Conservation (phyloP, 441 rosid genomes). For the Mallotus repandus region DNA sequence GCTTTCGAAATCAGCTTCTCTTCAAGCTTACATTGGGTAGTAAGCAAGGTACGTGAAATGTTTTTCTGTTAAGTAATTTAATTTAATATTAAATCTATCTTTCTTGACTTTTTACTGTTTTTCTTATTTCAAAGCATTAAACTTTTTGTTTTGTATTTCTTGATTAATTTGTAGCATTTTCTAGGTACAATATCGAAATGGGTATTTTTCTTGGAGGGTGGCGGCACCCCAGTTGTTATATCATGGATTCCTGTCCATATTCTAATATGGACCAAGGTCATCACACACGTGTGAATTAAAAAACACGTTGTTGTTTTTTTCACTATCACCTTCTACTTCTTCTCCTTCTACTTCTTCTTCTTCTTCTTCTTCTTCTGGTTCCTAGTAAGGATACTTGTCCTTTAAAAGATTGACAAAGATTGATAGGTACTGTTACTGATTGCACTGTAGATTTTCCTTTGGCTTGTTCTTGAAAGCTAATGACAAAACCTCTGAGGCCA, state of each 20-base stretch:
- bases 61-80: neutral
- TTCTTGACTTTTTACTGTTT: neutral
- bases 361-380: too few relatives aligned
- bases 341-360: too few relatives aligned
- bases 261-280: too few relatives aligned
- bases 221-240: too few relatives aligned
- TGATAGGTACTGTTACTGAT: constrained; percentile 35
- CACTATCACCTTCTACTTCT: too few relatives aligned
- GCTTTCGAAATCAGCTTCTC: constrained; percentile 5
- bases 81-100: neutral
- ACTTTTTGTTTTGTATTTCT: neutral
- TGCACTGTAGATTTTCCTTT: constrained; percentile 34
- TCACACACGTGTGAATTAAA: too few relatives aligned
- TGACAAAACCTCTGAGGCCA: neutral
- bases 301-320: too few relatives aligned
- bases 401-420: neutral
- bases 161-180: neutral
- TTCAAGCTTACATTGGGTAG: constrained; percentile 4
- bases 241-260: too few relatives aligned
- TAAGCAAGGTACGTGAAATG: constrained; percentile 21
- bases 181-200: constrained; percentile 10
- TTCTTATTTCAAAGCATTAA: neutral
- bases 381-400: too few relatives aligned
- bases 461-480: neutral
- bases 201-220: neutral